phyloP scores from a whole-genome alignment of 2,329 filamentous ascomycete genomes.

The Penicillium hesseltinei region DNA sequence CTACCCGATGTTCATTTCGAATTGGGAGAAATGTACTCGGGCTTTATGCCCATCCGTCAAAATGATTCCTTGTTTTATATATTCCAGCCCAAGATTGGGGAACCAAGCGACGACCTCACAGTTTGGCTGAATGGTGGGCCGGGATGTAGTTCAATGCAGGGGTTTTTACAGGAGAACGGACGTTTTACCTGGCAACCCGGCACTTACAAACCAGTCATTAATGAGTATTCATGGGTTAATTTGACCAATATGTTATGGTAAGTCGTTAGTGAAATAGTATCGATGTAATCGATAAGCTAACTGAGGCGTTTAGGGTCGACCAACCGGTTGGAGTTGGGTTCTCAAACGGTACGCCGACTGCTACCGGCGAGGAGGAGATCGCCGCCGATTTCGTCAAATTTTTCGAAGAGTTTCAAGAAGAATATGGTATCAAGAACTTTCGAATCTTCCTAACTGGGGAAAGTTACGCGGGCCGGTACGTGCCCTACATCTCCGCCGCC shows the following conservation, averaged over 20 bases:
- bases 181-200: conserved; percentile 70
- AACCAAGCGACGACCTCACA: conserved; percentile 44
- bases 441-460: conserved; percentile 75
- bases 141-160: conserved; percentile 60
- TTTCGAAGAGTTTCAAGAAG: conserved; percentile 73
- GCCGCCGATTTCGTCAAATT: conserved; percentile 72
- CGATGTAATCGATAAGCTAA: neutral
- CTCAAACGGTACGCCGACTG: conserved; percentile 62
- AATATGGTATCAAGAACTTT: conserved; percentile 64
- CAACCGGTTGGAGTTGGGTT: conserved; percentile 64
- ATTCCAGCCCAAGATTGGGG: conserved; percentile 47
- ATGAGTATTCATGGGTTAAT: conserved; percentile 70
- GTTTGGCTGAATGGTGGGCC: conserved; percentile 55
- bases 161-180: conserved; percentile 73
- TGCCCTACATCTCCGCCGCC: conserved; percentile 70
- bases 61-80: conserved; percentile 52
- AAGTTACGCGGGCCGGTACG: conserved; percentile 66
- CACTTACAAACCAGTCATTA: conserved; percentile 62
- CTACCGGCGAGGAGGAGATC: conserved; percentile 66
- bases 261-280: conserved; percentile 30
- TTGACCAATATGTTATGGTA: conserved; percentile 76
- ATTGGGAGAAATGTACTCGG: conserved; percentile 53
- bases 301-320: conserved; percentile 24
- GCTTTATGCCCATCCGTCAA: conserved; percentile 54
- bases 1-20: conserved; percentile 71